Evolutionary conservation across 495 filamentous ascomycete genomes (phyloP), one percentile per base, ranked within the genome.

Genomic region (Endocarpon pusillum): DNA sequence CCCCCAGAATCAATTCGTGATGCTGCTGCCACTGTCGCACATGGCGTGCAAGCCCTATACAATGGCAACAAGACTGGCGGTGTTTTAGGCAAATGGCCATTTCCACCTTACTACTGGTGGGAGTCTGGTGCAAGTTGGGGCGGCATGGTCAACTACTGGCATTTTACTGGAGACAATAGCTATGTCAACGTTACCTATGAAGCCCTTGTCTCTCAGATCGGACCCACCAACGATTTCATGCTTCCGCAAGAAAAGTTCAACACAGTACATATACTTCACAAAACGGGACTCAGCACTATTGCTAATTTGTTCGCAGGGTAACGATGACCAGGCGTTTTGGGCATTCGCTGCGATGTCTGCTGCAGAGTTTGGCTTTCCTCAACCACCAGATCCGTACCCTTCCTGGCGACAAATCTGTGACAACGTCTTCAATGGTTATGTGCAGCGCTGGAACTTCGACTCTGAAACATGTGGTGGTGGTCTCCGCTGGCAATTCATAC

Each of bases 321-420:
- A 81, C 45, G 75, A 81, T 40, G 77, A 81, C 43, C 80, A 85
- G 50, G 75, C 75, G 11, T 86, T 86, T 48, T 92, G 83, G 83
- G 75, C 64, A 2, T 62, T 87, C 21, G 62, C 75, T 17, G 69
- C 77, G 33, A 70, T 91, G 36, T 61, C 76, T 4, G 82, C 80
- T 0, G 71, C 75, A 10, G 82, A 91, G 48, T 54, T 75, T 31
- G 71, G 72, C 41, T 84, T 76, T 40, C 78, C 80, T 3, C 64
- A 81, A 37, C 66, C 71, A 2, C 46, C 67, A 14, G 39, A 61
- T 6, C 48, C 39, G 2, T 49, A 68, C 12, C 69, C 75, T 0
- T 61, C 63, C 1, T 86, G 77, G 73, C 54, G 79, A 4, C 52
- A 71, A 4, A 57, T 86, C 5, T 61, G 62, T 1, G 56, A 62